phyloP scores from a whole-genome alignment of 83 land plant species.

The Picea abies region DNA sequence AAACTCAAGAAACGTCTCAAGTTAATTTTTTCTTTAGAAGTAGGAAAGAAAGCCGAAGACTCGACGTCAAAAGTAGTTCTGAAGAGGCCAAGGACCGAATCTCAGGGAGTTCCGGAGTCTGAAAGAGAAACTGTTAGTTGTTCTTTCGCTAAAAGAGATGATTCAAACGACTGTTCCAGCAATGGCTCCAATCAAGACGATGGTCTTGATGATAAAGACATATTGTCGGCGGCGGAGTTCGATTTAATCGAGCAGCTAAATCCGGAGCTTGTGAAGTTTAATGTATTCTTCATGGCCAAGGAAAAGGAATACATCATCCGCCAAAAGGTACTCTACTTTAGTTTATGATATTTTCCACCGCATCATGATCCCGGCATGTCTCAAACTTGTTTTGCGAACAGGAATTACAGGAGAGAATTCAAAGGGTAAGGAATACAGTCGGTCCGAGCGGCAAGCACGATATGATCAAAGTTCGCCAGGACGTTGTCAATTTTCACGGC shows the following conservation, averaged over 20 bases:
- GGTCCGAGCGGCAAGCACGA: constrained; percentile 23
- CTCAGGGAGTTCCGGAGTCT: neutral
- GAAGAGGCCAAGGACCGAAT: constrained; percentile 33
- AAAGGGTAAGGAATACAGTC: neutral
- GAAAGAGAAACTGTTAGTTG: no score
- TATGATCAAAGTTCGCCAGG: constrained; percentile 38
- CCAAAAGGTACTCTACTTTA: constrained; percentile 49
- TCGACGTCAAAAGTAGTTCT: neutral
- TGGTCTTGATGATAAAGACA: neutral
- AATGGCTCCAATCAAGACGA: no score
- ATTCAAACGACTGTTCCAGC: no score
- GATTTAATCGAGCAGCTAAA: constrained; percentile 57
- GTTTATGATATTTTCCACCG: neutral
- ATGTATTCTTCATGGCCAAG: constrained; percentile 68
- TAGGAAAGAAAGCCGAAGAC: neutral
- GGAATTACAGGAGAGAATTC: constrained; percentile 27
- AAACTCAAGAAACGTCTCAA: constrained; percentile 74
- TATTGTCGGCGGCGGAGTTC: neutral
- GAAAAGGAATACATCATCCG: constrained; percentile 78
- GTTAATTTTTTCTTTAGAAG: constrained; percentile 27
- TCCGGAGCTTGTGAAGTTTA: constrained; percentile 73
- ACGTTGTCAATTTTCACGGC: constrained; percentile 79
- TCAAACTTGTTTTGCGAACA: neutral
- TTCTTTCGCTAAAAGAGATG: no score
- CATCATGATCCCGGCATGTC: neutral